Evolutionary conservation across 2,329 filamentous ascomycete genomes (phyloP), one percentile per base, ranked within the genome.

Genomic region (Aspergillus piperis): DNA sequence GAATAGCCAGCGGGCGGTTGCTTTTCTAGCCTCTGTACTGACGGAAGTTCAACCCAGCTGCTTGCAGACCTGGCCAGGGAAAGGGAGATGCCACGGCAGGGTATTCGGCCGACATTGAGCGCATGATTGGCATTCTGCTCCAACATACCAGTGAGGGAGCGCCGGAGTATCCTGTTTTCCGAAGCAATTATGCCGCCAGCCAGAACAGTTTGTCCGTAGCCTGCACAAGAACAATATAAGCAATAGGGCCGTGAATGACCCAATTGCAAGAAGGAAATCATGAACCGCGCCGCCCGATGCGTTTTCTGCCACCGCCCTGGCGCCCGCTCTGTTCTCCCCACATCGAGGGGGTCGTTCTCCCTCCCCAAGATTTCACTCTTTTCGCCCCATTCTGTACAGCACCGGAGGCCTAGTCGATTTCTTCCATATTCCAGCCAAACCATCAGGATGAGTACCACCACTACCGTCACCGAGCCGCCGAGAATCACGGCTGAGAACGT

Each of bases 401-500:
- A 25, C 19, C 17, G 21, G 51, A 7, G 36, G 21, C n/a, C 32
- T n/a, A 15, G 13, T 30, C 47, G n/a, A 25, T 21, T 21, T 25
- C 15, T 21, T 36, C n/a, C 21, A 5, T 52, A n/a, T 21, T 10
- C 23, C 23, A 13, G 17, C 38, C 25, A 42, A 39, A 38, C 21
- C n/a, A 19, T 25, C 59, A 71, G 61, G 6, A 77, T 75, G 74
- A 75, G 69, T 11, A 82, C 83, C 36, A 83, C 82, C 25, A 82
- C 78, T 41, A 81, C 80, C 39, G 74, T 79, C 30, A 82, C 82
- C 21, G 74, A 77, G 59, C 70, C 82, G 42, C 82, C 87, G 71
- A 82, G 85, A 58, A 92, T 96, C 73, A 96, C 91, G 55, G 92
- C 92, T 17, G 87, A 95, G 70, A 91, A 90, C 71, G 92, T 99